Evolutionary conservation across 345 rosid species (phyloP).

Genomic region (Eucalyptus albens): DNA sequence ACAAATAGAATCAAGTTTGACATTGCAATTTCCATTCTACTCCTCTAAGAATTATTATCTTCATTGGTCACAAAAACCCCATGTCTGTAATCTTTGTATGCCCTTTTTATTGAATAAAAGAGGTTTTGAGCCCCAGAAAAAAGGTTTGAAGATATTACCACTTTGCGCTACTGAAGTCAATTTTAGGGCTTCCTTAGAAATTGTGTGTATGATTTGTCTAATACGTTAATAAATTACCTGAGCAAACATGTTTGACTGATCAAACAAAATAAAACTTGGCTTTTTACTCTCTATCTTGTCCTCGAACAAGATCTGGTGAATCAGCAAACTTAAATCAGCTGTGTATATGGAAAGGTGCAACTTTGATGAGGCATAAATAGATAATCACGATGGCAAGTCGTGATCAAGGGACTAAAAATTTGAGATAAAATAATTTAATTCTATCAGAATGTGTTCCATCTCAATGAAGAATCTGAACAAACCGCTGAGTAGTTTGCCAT

Average conservation of each 20-base stretch:
- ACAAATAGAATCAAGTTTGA: background rate
- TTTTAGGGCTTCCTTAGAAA: background rate
- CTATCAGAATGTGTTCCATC: background rate
- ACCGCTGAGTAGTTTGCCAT: background rate
- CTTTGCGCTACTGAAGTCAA: too few species aligned
- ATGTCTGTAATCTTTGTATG: background rate
- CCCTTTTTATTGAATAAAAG: background rate
- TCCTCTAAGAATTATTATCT: background rate
- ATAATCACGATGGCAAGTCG: background rate
- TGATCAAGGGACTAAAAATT: background rate
- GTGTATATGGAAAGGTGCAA: background rate
- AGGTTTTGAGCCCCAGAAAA: background rate
- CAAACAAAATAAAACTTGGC: background rate
- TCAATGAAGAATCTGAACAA: background rate
- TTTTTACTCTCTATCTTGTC: background rate
- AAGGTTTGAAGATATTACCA: background rate
- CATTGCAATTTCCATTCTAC: background rate
- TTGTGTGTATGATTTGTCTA: background rate
- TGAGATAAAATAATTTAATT: background rate
- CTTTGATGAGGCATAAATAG: background rate
- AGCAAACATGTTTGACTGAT: background rate
- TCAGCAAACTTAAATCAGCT: background rate
- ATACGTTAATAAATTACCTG: background rate
- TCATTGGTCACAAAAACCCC: background rate
- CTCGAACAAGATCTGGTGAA: background rate